These are phyloP conservation scores for Xerocomus nothofagi DNA, from an alignment of 1,284 basidiomycete genomes.

Conservation along the genomic window DNA sequence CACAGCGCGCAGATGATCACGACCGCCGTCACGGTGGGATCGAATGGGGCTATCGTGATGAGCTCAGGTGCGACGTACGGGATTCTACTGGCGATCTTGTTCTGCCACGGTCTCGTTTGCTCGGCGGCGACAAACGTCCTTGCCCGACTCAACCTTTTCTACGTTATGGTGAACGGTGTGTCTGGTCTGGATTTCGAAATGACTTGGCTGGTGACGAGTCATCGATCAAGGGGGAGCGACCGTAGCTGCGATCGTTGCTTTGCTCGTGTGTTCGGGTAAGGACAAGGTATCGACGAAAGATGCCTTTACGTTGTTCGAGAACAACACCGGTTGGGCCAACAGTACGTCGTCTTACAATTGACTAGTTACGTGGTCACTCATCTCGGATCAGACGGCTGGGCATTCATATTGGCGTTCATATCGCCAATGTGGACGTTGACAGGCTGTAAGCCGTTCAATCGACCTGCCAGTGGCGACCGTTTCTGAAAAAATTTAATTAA, in stretches of 20 bases:
- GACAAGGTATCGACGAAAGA: conserved; percentile 62
- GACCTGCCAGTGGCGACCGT: too few relatives aligned
- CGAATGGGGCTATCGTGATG: conserved; percentile 52
- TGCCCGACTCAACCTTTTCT: conserved; percentile 68
- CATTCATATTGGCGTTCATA: conserved; percentile 70
- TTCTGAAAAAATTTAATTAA: too few relatives aligned
- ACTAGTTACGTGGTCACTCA: neutral
- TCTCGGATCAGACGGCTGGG: conserved; percentile 58
- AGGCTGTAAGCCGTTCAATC: conserved; percentile 53
- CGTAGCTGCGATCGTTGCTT: conserved; percentile 56
- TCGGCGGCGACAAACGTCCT: conserved; percentile 66
- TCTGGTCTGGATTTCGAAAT: conserved; percentile 4
- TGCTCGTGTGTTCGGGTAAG: conserved; percentile 56
- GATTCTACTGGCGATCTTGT: conserved; percentile 60
- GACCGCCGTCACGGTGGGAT: conserved; percentile 62
- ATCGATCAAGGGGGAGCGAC: conserved; percentile 52
- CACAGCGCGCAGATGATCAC: conserved; percentile 71
- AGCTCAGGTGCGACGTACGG: conserved; percentile 64
- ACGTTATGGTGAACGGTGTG: conserved; percentile 62
- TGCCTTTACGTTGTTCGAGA: conserved; percentile 70
- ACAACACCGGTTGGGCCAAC: conserved; percentile 67
- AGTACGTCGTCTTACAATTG: conserved; percentile 37
- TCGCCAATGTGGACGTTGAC: conserved; percentile 79
- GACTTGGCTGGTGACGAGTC: neutral
- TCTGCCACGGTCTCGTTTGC: conserved; percentile 66